Conservation (phyloP, 1,139 yeast genomes). For the Meyerozyma smithsonii region DNA sequence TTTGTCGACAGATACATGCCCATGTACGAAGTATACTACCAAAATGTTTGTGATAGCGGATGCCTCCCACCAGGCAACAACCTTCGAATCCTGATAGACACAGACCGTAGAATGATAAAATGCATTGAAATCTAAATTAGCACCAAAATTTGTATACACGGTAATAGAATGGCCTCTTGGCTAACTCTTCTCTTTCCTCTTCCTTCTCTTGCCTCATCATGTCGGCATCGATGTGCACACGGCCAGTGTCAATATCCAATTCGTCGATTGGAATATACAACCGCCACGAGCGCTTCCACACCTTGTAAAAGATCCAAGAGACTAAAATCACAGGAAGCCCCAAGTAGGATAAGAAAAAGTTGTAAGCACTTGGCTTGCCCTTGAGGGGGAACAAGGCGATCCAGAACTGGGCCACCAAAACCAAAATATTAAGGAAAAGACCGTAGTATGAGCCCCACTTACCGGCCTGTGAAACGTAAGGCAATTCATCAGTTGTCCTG, state of each 20-base stretch:
- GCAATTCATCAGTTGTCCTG: slow-evolving; percentile 14
- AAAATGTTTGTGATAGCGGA: slow-evolving; percentile 26
- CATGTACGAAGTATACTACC: slow-evolving; percentile 66
- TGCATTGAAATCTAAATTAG: slow-evolving; percentile 4
- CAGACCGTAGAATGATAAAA: not conserved
- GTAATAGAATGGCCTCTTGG: slow-evolving; percentile 10
- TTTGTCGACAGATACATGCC: slow-evolving; percentile 90
- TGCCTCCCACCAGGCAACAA: not conserved
- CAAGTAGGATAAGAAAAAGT: slow-evolving; percentile 13
- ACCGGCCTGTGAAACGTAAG: slow-evolving; percentile 13
- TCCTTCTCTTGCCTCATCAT: slow-evolving; percentile 14
- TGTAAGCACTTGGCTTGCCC: slow-evolving; percentile 10
- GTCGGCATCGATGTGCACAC: slow-evolving; percentile 14
- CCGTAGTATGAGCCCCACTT: slow-evolving; percentile 12
- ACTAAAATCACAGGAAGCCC: slow-evolving; percentile 13
- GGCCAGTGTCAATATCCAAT: slow-evolving; percentile 14
- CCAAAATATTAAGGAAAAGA: slow-evolving; percentile 10
- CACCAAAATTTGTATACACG: slow-evolving; percentile 10
- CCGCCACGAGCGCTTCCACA: slow-evolving; percentile 13
- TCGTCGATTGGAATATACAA: slow-evolving; percentile 11
- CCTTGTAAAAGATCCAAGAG: slow-evolving; percentile 12
- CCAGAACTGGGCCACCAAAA: slow-evolving; percentile 16
- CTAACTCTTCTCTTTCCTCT: slow-evolving; percentile 12
- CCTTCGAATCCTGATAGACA: not conserved
- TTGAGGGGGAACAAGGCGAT: slow-evolving; percentile 13